phyloP scores from a whole-genome alignment of 73 alveolate species.

The Tetrahymena thermophila region DNA sequence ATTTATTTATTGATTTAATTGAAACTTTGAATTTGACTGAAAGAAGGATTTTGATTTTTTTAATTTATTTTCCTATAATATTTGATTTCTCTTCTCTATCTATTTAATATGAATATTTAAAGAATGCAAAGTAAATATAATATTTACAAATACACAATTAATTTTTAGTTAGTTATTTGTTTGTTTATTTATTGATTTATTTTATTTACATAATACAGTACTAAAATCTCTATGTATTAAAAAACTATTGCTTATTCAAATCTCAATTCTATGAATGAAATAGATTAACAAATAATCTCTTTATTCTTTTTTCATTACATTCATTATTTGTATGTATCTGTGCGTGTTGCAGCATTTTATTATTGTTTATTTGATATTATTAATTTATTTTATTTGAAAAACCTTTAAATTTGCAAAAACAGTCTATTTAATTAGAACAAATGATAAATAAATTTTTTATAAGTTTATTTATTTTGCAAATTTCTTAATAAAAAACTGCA shows the following conservation, averaged over 20 bases:
- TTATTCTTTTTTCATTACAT: neutral
- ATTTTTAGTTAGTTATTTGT: too few species aligned
- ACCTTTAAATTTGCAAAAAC: too few species aligned
- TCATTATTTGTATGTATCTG: too few species aligned
- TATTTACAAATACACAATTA: neutral
- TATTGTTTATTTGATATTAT: too few species aligned
- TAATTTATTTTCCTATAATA: neutral
- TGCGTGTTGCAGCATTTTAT: too few species aligned
- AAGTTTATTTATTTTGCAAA: too few species aligned
- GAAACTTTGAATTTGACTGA: conserved; percentile 1
- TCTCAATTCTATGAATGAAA: neutral
- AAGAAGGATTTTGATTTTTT: neutral
- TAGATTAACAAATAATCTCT: neutral
- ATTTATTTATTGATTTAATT: neutral
- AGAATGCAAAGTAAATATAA: neutral
- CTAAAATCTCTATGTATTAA: neutral
- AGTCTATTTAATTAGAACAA: too few species aligned
- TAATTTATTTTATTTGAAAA: too few species aligned
- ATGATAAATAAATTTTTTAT: too few species aligned
- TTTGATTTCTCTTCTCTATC: neutral
- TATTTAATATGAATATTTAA: neutral
- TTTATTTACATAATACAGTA: neutral
- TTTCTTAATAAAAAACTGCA: too few species aligned
- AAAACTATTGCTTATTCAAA: neutral
- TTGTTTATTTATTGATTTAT: too few species aligned